These are phyloP conservation scores for Hawksworthiomyces lignivorus DNA, from an alignment of 2,329 filamentous ascomycete genomes.

Conservation along the genomic window DNA sequence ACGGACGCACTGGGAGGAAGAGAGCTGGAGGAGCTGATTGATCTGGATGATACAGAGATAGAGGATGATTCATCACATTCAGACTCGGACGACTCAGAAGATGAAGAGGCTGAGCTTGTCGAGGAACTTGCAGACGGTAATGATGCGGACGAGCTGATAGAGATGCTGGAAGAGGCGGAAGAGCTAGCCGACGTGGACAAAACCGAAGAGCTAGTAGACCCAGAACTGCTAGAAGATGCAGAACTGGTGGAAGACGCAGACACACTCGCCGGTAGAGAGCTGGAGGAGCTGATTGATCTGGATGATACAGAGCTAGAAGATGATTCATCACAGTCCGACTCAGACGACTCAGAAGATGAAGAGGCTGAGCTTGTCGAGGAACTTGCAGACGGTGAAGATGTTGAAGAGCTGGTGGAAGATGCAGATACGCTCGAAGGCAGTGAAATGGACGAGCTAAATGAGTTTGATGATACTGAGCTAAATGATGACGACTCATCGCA, in stretches of 20 bases:
- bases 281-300: conserved; percentile 2
- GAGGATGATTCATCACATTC: too few species aligned
- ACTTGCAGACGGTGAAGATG: background rate
- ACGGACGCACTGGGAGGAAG: background rate
- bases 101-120: background rate
- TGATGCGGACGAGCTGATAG: background rate
- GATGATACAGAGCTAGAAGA: background rate
- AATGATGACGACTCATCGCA: too few species aligned
- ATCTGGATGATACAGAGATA: conserved; percentile 2
- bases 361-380: background rate
- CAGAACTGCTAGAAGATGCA: background rate
- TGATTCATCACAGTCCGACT: too few species aligned
- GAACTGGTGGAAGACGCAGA: background rate
- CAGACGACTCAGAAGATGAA: background rate
- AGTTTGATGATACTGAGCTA: too few species aligned
- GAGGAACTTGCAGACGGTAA: too few species aligned
- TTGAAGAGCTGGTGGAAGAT: background rate
- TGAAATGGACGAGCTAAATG: too few species aligned
- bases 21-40: background rate
- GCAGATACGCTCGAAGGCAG: too few species aligned
- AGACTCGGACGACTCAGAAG: background rate
- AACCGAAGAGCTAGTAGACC: too few species aligned
- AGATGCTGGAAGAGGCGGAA: background rate
- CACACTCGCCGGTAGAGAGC: background rate
- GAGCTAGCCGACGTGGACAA: too few species aligned